These are phyloP conservation scores for Pseudogymnoascus sp. DNA, from an alignment of 2,329 filamentous ascomycete genomes.

Conservation along the genomic window DNA sequence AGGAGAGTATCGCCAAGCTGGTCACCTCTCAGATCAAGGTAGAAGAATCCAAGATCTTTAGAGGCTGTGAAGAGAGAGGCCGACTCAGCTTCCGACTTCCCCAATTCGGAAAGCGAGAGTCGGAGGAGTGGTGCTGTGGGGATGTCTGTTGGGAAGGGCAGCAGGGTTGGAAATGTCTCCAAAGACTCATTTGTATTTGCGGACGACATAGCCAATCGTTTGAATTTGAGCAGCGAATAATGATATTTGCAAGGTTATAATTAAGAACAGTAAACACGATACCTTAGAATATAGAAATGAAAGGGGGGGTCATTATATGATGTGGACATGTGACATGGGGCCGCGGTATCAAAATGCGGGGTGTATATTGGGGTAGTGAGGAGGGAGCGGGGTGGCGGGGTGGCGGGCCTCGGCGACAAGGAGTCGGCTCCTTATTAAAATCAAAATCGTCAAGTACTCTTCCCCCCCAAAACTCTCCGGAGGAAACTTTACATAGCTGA, in stretches of 20 bases:
- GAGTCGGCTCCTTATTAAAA: background rate
- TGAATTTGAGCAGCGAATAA: background rate
- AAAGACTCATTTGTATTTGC: background rate
- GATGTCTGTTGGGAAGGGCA: slow-evolving; percentile 19
- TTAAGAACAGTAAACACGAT: no score
- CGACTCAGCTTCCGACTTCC: slow-evolving; percentile 12
- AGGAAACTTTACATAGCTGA: no score
- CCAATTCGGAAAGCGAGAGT: slow-evolving; percentile 17
- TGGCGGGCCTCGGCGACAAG: background rate
- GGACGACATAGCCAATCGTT: background rate
- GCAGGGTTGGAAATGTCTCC: slow-evolving; percentile 13
- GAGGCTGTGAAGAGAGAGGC: slow-evolving; percentile 17
- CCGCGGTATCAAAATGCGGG: background rate
- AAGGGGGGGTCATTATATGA: background rate
- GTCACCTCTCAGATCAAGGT: slow-evolving; percentile 20
- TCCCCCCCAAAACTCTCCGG: no score
- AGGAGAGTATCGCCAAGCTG: slow-evolving; percentile 19
- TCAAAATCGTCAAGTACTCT: background rate
- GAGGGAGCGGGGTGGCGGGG: background rate
- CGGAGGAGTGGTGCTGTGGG: slow-evolving; percentile 20
- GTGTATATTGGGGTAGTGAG: background rate
- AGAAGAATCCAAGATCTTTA: slow-evolving; percentile 24
- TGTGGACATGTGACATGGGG: background rate
- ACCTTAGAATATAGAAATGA: background rate
- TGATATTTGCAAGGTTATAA: background rate